A percentile compares a stretch with the other conserved stretches of the same genome.
These are phyloP conservation scores for Coemansia sp. DNA, from an alignment of 192 early-diverging fungal species.

Conservation along the genomic window DNA sequence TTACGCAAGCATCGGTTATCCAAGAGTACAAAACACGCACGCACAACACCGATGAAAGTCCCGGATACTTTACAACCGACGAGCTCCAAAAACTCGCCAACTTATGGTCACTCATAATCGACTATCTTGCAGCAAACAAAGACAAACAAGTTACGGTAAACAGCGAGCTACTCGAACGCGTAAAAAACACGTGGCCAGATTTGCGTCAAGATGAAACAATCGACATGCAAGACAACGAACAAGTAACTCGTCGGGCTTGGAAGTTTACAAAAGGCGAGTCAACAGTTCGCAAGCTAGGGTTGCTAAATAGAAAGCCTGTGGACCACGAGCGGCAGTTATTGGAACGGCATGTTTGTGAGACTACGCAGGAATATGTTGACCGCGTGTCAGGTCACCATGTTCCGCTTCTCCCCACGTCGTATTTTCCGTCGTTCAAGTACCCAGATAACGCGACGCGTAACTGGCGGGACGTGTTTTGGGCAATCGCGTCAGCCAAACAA, in stretches of 20 bases:
- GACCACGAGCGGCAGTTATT: constrained; percentile 18
- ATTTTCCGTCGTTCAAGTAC: constrained; percentile 35
- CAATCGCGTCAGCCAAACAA: constrained; percentile 18
- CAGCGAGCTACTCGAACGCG: constrained; percentile 26
- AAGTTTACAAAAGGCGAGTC: constrained; percentile 37
- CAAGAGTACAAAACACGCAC: constrained; percentile 30
- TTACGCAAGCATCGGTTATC: constrained; percentile 39
- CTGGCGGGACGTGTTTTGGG: constrained; percentile 37
- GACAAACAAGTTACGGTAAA: constrained; percentile 24
- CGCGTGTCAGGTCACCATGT: constrained; percentile 23
- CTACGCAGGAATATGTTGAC: constrained; percentile 35
- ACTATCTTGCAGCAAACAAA: constrained; percentile 20
- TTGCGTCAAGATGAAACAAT: constrained; percentile 9
- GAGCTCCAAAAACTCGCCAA: constrained; percentile 31
- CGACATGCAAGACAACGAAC: constrained; percentile 15
- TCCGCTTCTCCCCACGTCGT: constrained; percentile 23
- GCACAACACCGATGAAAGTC: constrained; percentile 10
- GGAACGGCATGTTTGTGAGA: constrained; percentile 42
- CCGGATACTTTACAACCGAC: constrained; percentile 24
- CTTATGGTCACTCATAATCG: constrained; percentile 36
- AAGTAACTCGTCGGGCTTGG: constrained; percentile 31
- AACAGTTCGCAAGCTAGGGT: constrained; percentile 14
- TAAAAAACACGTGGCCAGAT: constrained; percentile 12
- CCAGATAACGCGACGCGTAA: constrained; percentile 25
- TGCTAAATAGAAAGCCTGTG: constrained; percentile 10